Base-by-base conservation (phyloP, 352 stramenopile genomes). In the Elongisporangium anandrum region DNA sequence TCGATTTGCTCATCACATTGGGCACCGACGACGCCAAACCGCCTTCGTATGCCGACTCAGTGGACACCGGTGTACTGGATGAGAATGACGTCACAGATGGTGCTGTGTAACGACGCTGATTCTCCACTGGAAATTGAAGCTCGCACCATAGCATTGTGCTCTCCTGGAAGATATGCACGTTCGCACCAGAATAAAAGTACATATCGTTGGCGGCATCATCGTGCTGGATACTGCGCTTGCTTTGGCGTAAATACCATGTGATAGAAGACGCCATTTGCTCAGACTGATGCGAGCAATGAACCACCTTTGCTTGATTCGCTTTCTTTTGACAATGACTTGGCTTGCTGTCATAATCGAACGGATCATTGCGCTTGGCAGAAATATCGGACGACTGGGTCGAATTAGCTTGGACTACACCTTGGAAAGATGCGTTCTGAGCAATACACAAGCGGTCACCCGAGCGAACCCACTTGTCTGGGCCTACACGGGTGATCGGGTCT, bases 401-500 rank as follows among this genome's bases (percentile, higher is more conserved):
- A 34, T 72, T 54, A 0, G 61, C 68, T 3, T 68, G 59, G 1
- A 64, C 47, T 21, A 54, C 52, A 1, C 50, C 49, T 21, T 65
- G 34, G 0, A 59, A 26, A 3, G 52, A 53, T 2, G 58, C 52
- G 2, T 71, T 65, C 9, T 79, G 52, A 0, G 73, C 61, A 8
- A 85, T 19, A 49, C 75, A 82, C n/a, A 62, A 60, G 13, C 52
- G 52, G 20, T 82, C 70, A 0, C 62, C 66, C 0, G 51, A 56
- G 0, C 22, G 57, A 8, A 85, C 39, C 24, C 52, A 54, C n/a
- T 63, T 63, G 7, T 68, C 65, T 23, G 59, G 66, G 5, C 53
- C 55, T 4, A 61, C 29, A 16, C 39, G 62, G 0, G 29, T 26
- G 1, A 73, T 52, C 4, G 72, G 63, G 41, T 79, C 61, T 12